phyloP scores from a whole-genome alignment of 345 rosid genomes.

The Hibiscus tridactylites region DNA sequence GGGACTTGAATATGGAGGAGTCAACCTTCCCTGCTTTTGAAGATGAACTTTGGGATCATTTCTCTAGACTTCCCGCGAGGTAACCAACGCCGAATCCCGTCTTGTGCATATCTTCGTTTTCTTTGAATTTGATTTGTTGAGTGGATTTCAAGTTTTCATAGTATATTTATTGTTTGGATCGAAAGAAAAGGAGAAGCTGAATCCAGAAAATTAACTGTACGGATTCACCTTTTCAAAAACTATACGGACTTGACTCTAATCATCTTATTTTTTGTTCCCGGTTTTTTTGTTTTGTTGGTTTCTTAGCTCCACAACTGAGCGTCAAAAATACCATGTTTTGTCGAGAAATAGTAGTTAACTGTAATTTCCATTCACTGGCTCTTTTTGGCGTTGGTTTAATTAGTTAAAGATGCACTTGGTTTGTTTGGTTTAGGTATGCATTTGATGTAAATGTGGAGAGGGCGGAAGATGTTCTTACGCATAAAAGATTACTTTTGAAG shows the following conservation, averaged over 20 bases:
- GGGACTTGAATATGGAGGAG: constrained; percentile 30
- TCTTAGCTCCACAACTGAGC: background rate
- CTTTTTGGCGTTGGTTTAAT: background rate
- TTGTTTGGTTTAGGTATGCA: constrained; percentile 37
- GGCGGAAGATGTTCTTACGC: constrained; percentile 59
- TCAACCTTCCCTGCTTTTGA: constrained; percentile 38
- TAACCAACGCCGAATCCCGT: constrained; percentile 4
- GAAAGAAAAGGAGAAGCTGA: background rate
- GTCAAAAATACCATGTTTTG: background rate
- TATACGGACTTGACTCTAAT: background rate
- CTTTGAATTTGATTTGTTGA: background rate
- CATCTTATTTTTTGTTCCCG: background rate
- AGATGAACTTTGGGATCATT: constrained; percentile 58
- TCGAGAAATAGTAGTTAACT: background rate
- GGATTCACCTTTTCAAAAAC: background rate
- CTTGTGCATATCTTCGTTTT: background rate
- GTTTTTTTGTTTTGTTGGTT: background rate
- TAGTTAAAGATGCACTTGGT: background rate
- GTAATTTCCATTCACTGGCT: background rate
- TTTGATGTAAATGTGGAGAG: constrained; percentile 56
- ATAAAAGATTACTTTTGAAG: constrained; percentile 42
- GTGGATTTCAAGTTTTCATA: background rate
- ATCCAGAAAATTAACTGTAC: background rate
- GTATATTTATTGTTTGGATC: background rate
- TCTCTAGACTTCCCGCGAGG: constrained; percentile 48